phyloP scores from a whole-genome alignment of 2,329 filamentous ascomycete genomes.

The Trichoderma breve region DNA sequence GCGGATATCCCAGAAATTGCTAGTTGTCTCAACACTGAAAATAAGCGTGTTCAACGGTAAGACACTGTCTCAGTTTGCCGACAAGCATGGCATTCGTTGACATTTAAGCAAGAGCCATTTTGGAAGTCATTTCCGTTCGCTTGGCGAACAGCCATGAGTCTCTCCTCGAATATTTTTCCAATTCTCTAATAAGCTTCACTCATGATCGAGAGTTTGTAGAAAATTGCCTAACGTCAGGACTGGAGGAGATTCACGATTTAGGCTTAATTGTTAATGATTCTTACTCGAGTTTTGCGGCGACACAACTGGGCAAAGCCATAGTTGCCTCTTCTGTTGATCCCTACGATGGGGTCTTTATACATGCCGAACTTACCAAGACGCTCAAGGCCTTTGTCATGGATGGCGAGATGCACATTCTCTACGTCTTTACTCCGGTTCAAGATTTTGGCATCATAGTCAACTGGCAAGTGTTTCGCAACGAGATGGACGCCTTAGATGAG shows the following conservation, averaged over 20 bases:
- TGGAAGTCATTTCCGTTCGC: slow-evolving; percentile 68
- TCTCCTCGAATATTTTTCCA: slow-evolving; percentile 65
- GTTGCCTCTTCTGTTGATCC: slow-evolving; percentile 71
- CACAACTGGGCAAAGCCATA: slow-evolving; percentile 65
- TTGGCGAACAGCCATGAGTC: slow-evolving; percentile 64
- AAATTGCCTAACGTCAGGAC: slow-evolving; percentile 55
- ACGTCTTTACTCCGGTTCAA: slow-evolving; percentile 73
- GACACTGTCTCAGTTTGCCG: slow-evolving; percentile 18
- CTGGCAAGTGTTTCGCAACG: slow-evolving; percentile 70
- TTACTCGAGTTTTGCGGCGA: slow-evolving; percentile 56
- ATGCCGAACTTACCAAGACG: slow-evolving; percentile 65
- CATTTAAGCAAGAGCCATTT: slow-evolving; percentile 53
- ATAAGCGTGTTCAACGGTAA: slow-evolving; percentile 64
- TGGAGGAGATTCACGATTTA: slow-evolving; percentile 55
- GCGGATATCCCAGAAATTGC: slow-evolving; percentile 68
- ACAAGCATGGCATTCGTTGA: neutral
- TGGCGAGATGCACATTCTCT: slow-evolving; percentile 76
- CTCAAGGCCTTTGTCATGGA: slow-evolving; percentile 75
- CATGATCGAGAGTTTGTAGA: slow-evolving; percentile 49
- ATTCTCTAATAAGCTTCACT: slow-evolving; percentile 63
- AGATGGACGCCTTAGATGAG: slow-evolving; percentile 68
- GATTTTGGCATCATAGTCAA: slow-evolving; percentile 57
- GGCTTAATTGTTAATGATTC: slow-evolving; percentile 54
- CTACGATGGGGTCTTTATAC: slow-evolving; percentile 71
- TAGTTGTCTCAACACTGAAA: slow-evolving; percentile 67